phyloP scores from a whole-genome alignment of 2,329 filamentous ascomycete genomes.

The Apiospora sp. region DNA sequence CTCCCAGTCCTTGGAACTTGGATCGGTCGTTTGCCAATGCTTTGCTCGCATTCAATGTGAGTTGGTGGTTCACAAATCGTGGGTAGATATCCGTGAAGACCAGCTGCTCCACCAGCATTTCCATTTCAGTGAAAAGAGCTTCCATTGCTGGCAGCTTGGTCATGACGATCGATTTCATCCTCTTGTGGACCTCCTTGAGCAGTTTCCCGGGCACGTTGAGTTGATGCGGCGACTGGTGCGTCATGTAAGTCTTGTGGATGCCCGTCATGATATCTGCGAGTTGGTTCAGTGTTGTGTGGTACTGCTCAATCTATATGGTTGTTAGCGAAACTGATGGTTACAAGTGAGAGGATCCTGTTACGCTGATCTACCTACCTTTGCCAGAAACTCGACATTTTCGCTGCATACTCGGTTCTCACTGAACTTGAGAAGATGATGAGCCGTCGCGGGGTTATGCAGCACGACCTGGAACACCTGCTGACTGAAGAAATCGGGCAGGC shows the following conservation, averaged over 20 bases:
- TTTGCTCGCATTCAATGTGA: conserved; percentile 50
- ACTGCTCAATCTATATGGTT: conserved; percentile 48
- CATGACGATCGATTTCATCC: conserved; percentile 39
- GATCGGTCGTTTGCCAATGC: conserved; percentile 40
- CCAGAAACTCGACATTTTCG: conserved; percentile 56
- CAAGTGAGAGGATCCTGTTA: background rate
- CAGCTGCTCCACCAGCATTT: conserved; percentile 50
- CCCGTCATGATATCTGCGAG: conserved; percentile 48
- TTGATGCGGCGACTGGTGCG: conserved; percentile 29
- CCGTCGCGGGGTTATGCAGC: conserved; percentile 52
- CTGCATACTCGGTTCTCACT: conserved; percentile 49
- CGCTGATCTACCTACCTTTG: conserved; percentile 45
- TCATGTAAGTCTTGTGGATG: conserved; percentile 43
- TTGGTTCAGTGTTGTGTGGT: conserved; percentile 50
- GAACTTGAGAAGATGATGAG: conserved; percentile 51
- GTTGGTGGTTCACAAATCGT: conserved; percentile 58
- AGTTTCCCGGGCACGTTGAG: conserved; percentile 41
- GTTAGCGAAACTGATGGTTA: background rate
- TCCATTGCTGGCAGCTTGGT: conserved; percentile 47
- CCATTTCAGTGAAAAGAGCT: conserved; percentile 49
- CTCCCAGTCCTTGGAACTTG: conserved; percentile 51
- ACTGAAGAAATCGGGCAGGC: conserved; percentile 51
- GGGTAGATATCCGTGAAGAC: conserved; percentile 56
- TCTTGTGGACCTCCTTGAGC: conserved; percentile 40
- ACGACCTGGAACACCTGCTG: conserved; percentile 51